Conservation (phyloP, 768 basidiomycete species). For the Leccinum disarticulatum region DNA sequence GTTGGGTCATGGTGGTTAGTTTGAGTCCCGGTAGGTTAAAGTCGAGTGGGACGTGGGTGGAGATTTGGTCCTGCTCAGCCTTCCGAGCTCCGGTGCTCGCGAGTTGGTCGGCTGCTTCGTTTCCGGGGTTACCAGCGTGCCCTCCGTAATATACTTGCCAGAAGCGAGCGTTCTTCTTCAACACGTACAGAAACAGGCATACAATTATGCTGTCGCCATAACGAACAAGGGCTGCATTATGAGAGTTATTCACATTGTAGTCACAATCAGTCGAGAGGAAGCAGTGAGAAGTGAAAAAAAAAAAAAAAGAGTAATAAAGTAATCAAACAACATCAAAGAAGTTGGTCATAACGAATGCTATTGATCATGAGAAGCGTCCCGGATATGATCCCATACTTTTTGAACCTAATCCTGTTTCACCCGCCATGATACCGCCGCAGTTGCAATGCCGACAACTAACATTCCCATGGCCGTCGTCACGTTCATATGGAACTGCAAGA, state of each 20-base stretch:
- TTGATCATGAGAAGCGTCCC: slow-evolving; percentile 15
- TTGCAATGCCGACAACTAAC: slow-evolving; percentile 62
- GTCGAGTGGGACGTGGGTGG: too few species aligned
- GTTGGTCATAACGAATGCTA: slow-evolving; percentile 17
- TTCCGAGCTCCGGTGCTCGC: too few species aligned
- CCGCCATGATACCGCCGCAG: slow-evolving; percentile 73
- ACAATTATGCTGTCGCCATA: slow-evolving; percentile 18
- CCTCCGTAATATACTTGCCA: background rate
- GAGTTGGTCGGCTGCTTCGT: too few species aligned
- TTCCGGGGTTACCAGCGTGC: too few species aligned
- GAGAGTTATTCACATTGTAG: slow-evolving; percentile 22
- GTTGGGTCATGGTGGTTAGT: too few species aligned
- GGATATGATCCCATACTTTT: slow-evolving; percentile 12
- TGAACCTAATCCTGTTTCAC: slow-evolving; percentile 46
- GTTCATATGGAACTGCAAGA: slow-evolving; percentile 31
- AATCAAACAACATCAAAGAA: slow-evolving; percentile 21
- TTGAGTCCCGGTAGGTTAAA: too few species aligned
- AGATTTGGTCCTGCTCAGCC: too few species aligned
- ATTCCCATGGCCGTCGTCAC: slow-evolving; percentile 60
- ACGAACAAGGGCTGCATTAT: slow-evolving; percentile 20
- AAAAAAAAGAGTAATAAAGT: slow-evolving; percentile 26
- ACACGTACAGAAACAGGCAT: background rate
- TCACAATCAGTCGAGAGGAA: slow-evolving; percentile 14
- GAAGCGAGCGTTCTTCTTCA: background rate
- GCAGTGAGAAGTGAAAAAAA: slow-evolving; percentile 9